Percentiles rank a stretch among this genome's conserved stretches.
Conservation (phyloP, 495 filamentous ascomycete species). For the Elasticomyces elasticus region DNA sequence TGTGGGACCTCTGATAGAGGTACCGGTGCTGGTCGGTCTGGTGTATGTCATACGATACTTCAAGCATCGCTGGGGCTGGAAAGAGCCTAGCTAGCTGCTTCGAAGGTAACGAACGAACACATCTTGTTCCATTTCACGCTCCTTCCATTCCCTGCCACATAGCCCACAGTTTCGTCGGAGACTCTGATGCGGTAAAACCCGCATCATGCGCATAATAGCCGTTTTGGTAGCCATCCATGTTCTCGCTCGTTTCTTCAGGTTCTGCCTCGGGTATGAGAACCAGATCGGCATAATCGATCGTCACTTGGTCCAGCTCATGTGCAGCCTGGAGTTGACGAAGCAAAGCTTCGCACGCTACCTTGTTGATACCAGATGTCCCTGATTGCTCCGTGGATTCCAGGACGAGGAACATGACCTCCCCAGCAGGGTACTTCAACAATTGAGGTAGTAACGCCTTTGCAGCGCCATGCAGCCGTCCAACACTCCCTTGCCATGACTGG, state of each 20-base stretch:
- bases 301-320: neutral
- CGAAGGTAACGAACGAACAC: neutral
- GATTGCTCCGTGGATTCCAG: neutral
- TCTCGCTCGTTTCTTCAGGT: neutral
- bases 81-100: slow-evolving; percentile 12
- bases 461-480: slow-evolving; percentile 6
- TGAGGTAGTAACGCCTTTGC: slow-evolving; percentile 8
- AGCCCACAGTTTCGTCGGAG: slow-evolving; percentile 19
- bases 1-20: slow-evolving; percentile 84
- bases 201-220: neutral
- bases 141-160: slow-evolving; percentile 5
- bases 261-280: slow-evolving; percentile 11
- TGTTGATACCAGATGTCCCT: neutral
- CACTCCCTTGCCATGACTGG: slow-evolving; percentile 6
- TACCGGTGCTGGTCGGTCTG: slow-evolving; percentile 70
- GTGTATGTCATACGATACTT: slow-evolving; percentile 67
- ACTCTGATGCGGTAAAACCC: slow-evolving; percentile 1
- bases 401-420: neutral
- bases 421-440: neutral
- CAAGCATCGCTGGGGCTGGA: slow-evolving; percentile 48
- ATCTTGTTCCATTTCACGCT: neutral
- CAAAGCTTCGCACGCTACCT: slow-evolving; percentile 6
- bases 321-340: neutral
- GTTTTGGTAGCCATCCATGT: neutral
- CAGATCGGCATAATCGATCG: slow-evolving; percentile 6